Evolutionary conservation across 768 basidiomycete species (phyloP), one percentile per base, ranked within the genome.

Genomic region (Zangia roseola): DNA sequence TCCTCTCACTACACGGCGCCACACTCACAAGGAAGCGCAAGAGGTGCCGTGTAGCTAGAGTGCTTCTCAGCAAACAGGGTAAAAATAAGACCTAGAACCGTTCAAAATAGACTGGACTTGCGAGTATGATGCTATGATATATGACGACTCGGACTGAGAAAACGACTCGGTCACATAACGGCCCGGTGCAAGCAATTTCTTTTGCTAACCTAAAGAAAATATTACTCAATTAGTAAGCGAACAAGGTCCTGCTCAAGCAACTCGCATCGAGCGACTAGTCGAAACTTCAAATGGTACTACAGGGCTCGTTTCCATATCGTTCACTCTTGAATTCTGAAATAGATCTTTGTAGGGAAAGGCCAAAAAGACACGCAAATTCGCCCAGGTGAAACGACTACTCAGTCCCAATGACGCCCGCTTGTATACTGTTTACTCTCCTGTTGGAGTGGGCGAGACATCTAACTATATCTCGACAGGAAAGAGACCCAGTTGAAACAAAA

Each of bases 311-410:
- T 10, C 17, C 8, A 2, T 30, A 3, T 2, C 21, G 5, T 5
- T n/a, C 24, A 10, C 21, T 31, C 10, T 38, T 28, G 16, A 33
- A 17, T 25, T 17, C 5, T 28, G n/a, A 24, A 28, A n/a, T n/a
- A n/a, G n/a, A 24, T 5, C 13, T 25, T 21, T 37, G 5, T 54
- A 97, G 94, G 90, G 83, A 12, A 93, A 83, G 70, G 91, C 90
- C 24, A 92, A 91, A 69, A 95, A 93, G 68, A 94, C 93, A 1
- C 80, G 94, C 69, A 95, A 95, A 67, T 97, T 98, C 66, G 95
- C 94, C 2, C 73, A 84, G 10, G 92, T 95, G 39, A 98, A 98
- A 70, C 88, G 94, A 16, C 77, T 98, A 76, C 71, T 97, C 50
- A 94, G 93, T 65, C 95, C 95, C 0, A 91, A 87, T 61, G 95